Evolutionary conservation across 108 stramenopile species (phyloP), one percentile per base, ranked within the genome.

Genomic region (Cyclotella kingstonii): DNA sequence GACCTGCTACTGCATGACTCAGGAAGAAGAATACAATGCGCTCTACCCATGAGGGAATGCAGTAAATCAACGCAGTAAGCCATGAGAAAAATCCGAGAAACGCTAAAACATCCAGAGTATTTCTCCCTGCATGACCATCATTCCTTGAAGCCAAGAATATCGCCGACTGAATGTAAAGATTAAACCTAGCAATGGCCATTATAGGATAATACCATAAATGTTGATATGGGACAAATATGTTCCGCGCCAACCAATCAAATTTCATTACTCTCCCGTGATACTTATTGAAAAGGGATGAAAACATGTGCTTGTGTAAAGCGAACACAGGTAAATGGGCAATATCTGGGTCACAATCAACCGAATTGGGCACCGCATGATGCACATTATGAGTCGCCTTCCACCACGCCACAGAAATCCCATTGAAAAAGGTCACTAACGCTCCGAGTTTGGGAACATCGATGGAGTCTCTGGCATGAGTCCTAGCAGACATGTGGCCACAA

Each of bases 301-400:
- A 87, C 68, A 93, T 82, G 29, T 77, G 59, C 42, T 56, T 66
- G 15, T 86, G 58, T 11, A 95, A 53, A 7, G 93, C 89, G 65
- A 96, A 81, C 42, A 96, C 67, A 0, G 95, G 95, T 56, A 96
- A 49, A 62, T 96, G 95, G 41, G 94, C 94, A 64, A 96, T 96
- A 75, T 96, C 93, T n/a, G 95, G 95, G 70, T 96, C 95, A 63
- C 86, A 69, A 44, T 94, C 82, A 8, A 95, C 65, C 30, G 81
- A 76, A 66, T 96, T 96, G 42, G 79, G 80, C n/a, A 87, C 89
- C 36, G 88, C 81, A 59, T 96, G 95, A 68, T 96, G 95, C 15
- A 89, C 83, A 62, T 96, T 93, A 70, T 96, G 95, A 6, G 80
- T 84, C 60, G 80, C 85, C 66, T 95, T 96, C 95, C 95, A 96